Conservation (phyloP, 257 asterid genomes). For the Jasminum sambac region DNA sequence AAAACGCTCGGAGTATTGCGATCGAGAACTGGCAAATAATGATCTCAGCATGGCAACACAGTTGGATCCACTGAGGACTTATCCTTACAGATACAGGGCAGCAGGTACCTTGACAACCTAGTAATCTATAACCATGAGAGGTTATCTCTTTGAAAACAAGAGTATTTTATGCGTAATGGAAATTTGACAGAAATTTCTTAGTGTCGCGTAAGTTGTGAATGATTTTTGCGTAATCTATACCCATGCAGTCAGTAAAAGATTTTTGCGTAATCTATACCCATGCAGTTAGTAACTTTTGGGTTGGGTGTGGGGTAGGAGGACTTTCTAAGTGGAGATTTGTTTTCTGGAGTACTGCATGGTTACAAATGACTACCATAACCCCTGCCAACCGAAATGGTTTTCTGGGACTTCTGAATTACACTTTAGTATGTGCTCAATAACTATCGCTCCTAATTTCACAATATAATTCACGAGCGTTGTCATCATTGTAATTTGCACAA, state of each 20-base stretch:
- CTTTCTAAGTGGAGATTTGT: neutral
- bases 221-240: too few relatives aligned
- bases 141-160: neutral
- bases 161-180: neutral
- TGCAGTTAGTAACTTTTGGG: too few relatives aligned
- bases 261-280: too few relatives aligned
- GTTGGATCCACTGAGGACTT: conserved; percentile 49
- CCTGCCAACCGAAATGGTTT: neutral
- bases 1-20: conserved; percentile 88
- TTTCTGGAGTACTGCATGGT: too few relatives aligned
- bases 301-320: neutral
- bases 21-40: conserved; percentile 64
- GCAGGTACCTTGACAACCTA: conserved; percentile 38
- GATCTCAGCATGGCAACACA: conserved; percentile 50
- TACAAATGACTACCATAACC: neutral
- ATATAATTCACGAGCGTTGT: neutral
- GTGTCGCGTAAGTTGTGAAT: too few relatives aligned
- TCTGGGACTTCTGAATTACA: neutral
- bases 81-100: conserved; percentile 53
- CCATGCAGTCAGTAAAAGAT: too few relatives aligned
- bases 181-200: too few relatives aligned
- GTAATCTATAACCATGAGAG: neutral
- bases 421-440: neutral
- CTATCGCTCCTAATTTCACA: neutral
- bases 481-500: neutral